Evolutionary conservation across 345 rosid genomes (phyloP).

Genomic region (Linum usitatissimum): DNA sequence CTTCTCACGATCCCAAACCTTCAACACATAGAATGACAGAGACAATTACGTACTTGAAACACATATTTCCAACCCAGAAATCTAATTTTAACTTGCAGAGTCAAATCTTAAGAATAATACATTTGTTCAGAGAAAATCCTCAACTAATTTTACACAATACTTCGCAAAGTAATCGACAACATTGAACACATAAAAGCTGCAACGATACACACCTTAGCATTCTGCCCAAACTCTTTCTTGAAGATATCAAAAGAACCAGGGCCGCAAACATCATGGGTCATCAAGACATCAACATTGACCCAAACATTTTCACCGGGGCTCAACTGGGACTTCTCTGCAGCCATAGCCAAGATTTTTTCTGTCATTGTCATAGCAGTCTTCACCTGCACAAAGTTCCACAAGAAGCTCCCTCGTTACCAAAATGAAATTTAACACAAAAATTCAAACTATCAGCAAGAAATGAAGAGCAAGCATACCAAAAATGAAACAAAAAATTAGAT

Average conservation of each 20-base stretch:
- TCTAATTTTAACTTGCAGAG: neutral
- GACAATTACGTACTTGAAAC: neutral
- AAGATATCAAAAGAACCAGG: constrained; percentile 90
- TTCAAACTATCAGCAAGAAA: neutral
- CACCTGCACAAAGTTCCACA: constrained; percentile 50
- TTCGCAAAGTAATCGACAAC: too few species aligned
- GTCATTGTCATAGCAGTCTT: constrained; percentile 95
- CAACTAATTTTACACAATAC: neutral
- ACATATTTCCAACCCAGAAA: neutral
- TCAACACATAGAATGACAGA: constrained; percentile 6
- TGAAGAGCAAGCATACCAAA: neutral
- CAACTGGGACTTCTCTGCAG: constrained; percentile 58
- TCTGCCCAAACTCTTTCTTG: constrained; percentile 76
- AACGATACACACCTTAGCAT: constrained; percentile 55
- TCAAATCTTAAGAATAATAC: neutral
- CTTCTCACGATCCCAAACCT: constrained; percentile 99
- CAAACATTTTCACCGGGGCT: constrained; percentile 89
- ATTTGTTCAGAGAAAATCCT: neutral
- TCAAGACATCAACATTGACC: constrained; percentile 82
- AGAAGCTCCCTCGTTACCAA: neutral
- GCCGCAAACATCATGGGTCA: constrained; percentile 98
- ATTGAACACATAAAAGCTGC: neutral
- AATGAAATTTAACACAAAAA: neutral
- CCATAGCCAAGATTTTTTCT: constrained; percentile 82
- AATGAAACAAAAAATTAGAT: constrained; percentile 9